Percentiles rank a stretch among this genome's conserved stretches.
Evolutionary conservation across 164 flowering plant genomes (phyloP).

Genomic region (Nymphaea thermarum): DNA sequence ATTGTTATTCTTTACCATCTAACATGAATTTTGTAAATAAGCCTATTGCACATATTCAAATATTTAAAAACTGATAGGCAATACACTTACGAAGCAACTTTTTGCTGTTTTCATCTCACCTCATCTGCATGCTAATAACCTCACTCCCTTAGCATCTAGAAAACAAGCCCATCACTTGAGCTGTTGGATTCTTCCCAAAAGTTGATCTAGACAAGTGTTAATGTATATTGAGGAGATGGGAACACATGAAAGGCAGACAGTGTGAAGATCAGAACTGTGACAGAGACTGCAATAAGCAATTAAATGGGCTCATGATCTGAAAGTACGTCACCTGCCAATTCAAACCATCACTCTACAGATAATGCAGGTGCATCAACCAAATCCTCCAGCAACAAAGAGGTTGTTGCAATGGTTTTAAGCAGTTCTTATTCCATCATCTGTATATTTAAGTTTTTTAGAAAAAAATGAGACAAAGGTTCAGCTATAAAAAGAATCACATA

Average conservation of each 20-base stretch:
- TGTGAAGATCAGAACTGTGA: conserved; percentile 43
- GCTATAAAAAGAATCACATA: no score
- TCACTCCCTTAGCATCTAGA: conserved; percentile 38
- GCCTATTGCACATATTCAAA: no score
- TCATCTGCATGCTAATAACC: conserved; percentile 66
- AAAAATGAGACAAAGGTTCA: no score
- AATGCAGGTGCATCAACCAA: conserved; percentile 40
- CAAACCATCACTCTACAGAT: conserved; percentile 61
- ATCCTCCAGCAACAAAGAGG: conserved; percentile 44
- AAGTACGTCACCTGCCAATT: conserved; percentile 27
- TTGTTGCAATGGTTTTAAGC: conserved; percentile 38
- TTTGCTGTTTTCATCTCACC: conserved; percentile 25
- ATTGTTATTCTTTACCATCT: no score
- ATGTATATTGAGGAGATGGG: conserved; percentile 26
- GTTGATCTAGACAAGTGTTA: conserved; percentile 40
- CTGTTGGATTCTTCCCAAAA: conserved; percentile 27
- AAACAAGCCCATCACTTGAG: conserved; percentile 40
- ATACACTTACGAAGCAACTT: background rate
- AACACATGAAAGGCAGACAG: conserved; percentile 42
- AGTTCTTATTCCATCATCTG: background rate
- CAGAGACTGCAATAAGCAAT: conserved; percentile 62
- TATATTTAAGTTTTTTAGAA: no score
- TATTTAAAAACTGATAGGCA: background rate
- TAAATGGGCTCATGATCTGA: conserved; percentile 41
- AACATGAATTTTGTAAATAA: no score